A percentile compares a stretch with the other conserved stretches of the same genome.
Conservation (phyloP, 306 rosid species). For the Quercus ilex region DNA sequence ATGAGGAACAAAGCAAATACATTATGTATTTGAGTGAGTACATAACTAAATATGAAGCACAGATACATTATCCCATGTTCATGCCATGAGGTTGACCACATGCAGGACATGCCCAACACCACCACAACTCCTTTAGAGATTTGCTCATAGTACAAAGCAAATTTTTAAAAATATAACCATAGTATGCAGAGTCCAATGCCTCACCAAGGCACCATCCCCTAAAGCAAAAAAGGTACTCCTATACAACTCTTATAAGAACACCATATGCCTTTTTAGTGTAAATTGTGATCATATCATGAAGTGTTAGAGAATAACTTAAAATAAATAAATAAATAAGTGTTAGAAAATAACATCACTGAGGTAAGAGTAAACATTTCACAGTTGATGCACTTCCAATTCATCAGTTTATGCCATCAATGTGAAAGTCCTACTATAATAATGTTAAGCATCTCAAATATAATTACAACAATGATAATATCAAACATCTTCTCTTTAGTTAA, state of each 20-base stretch:
- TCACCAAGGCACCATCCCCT: neutral
- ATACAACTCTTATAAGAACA: neutral
- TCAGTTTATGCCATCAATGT: neutral
- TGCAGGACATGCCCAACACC: neutral
- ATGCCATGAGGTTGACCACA: neutral
- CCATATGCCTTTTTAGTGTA: neutral
- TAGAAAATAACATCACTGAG: neutral
- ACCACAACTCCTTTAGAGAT: neutral
- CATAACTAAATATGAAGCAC: no score
- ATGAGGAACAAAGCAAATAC: neutral
- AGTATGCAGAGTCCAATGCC: neutral
- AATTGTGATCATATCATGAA: neutral
- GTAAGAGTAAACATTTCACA: neutral
- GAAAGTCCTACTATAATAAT: neutral
- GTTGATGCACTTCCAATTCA: neutral
- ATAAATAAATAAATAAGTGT: neutral
- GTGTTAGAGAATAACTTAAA: neutral
- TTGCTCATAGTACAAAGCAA: neutral
- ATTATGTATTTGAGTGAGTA: no score
- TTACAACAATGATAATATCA: neutral
- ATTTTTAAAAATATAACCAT: neutral
- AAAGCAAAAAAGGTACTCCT: no score
- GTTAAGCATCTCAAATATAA: neutral
- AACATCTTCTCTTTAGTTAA: neutral
- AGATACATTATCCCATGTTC: neutral